A percentile compares a stretch with the other conserved stretches of the same genome.
These are phyloP conservation scores for Globisporangium heterothallicum DNA, from an alignment of 352 stramenopile genomes.

Conservation along the genomic window DNA sequence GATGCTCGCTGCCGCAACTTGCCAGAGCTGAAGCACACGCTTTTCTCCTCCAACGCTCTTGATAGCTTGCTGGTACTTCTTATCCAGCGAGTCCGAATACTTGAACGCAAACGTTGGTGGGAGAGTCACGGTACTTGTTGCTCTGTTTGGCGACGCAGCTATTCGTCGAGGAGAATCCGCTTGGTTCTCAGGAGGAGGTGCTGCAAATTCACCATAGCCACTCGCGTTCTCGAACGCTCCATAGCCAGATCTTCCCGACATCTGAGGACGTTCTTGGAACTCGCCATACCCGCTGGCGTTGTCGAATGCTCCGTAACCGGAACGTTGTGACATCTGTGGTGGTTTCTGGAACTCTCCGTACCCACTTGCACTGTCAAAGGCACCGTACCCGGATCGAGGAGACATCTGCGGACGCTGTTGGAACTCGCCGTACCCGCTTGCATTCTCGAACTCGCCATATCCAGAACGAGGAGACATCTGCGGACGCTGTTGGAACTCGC, in stretches of 20 bases:
- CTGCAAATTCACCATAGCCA: conserved; percentile 34
- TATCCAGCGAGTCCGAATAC: conserved; percentile 17
- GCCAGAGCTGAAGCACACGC: conserved; percentile 27
- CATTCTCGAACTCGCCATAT: conserved; percentile 25
- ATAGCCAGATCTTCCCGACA: conserved; percentile 16
- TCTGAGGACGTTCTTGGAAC: conserved; percentile 4
- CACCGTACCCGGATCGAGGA: conserved; percentile 23
- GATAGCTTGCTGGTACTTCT: conserved; percentile 40
- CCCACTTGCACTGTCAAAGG: conserved; percentile 27
- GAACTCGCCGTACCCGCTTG: conserved; percentile 28
- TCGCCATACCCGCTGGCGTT: conserved; percentile 30
- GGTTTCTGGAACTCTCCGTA: conserved; percentile 22
- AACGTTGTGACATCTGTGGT: conserved; percentile 6
- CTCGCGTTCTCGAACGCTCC: conserved; percentile 28
- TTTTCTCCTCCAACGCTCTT: conserved; percentile 27
- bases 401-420: conserved; percentile 2
- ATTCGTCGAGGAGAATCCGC: not conserved
- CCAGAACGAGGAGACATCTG: conserved; percentile 13
- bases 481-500: conserved; percentile 6
- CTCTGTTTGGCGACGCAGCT: not conserved
- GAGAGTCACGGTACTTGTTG: no score
- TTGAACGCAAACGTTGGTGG: conserved; percentile 11
- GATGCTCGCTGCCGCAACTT: conserved; percentile 27
- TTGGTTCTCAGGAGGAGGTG: conserved; percentile 5
- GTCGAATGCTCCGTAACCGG: conserved; percentile 28